These are phyloP conservation scores for Hypericum androsaemum DNA, from an alignment of 345 rosid species.

Conservation along the genomic window DNA sequence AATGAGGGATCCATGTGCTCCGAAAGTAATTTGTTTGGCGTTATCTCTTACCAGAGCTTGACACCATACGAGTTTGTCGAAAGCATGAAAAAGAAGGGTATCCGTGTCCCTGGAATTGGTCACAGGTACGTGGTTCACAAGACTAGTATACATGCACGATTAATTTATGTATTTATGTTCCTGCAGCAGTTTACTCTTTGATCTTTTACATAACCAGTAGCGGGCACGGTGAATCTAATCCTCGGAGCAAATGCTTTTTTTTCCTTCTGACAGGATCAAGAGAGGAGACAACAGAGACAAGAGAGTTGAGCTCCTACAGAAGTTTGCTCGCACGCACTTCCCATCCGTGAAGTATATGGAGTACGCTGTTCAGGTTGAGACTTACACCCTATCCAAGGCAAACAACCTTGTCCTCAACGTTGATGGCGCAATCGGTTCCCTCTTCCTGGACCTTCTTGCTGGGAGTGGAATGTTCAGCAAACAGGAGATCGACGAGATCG, in stretches of 20 bases:
- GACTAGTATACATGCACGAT: not conserved
- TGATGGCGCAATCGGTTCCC: slow-evolving; percentile 89
- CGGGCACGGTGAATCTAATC: no score
- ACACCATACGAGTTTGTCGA: slow-evolving; percentile 91
- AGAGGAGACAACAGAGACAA: slow-evolving; percentile 93
- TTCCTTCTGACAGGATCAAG: slow-evolving; percentile 56
- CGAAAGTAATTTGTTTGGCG: slow-evolving; percentile 7
- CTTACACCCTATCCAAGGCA: slow-evolving; percentile 76
- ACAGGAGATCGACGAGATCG: slow-evolving; percentile 85
- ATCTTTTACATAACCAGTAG: no score
- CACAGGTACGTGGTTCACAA: slow-evolving; percentile 51
- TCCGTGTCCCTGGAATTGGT: slow-evolving; percentile 96
- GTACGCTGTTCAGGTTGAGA: slow-evolving; percentile 81
- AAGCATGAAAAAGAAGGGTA: slow-evolving; percentile 94
- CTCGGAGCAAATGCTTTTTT: slow-evolving; percentile 3
- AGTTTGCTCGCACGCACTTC: slow-evolving; percentile 74
- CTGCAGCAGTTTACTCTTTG: no score
- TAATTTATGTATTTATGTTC: no score
- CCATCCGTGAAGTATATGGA: slow-evolving; percentile 93
- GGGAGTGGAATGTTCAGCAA: slow-evolving; percentile 89
- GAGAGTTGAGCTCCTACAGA: slow-evolving; percentile 87
- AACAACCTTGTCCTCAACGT: slow-evolving; percentile 78
- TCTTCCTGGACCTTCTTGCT: slow-evolving; percentile 90
- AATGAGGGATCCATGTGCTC: slow-evolving; percentile 8
- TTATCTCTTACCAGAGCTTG: slow-evolving; percentile 42